Percentiles rank a stretch among this genome's conserved stretches.
Conservation (phyloP, 768 basidiomycete species). For the Suillus spraguei region DNA sequence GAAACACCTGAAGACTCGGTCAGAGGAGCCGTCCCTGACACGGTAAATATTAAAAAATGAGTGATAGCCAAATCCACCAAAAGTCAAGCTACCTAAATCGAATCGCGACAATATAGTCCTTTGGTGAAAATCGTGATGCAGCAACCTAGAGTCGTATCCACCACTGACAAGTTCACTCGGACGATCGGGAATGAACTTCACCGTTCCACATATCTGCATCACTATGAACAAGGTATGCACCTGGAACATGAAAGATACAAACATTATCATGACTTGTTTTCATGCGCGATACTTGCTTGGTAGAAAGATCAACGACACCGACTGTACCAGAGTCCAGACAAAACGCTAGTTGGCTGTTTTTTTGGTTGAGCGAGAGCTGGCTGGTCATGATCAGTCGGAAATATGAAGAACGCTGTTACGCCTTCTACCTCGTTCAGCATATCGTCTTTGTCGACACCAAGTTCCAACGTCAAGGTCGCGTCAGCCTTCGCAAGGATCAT, state of each 20-base stretch:
- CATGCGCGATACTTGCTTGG: slow-evolving; percentile 53
- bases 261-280: slow-evolving; percentile 66
- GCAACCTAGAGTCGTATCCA: slow-evolving; percentile 69
- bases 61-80: neutral
- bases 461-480: slow-evolving; percentile 44
- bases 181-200: slow-evolving; percentile 71
- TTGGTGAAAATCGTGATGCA: slow-evolving; percentile 69
- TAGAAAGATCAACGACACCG: slow-evolving; percentile 64
- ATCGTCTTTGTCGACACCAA: slow-evolving; percentile 57
- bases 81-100: slow-evolving; percentile 51
- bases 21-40: slow-evolving; percentile 38
- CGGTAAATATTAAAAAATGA: slow-evolving; percentile 1
- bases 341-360: slow-evolving; percentile 60
- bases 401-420: slow-evolving; percentile 8
- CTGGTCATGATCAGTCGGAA: slow-evolving; percentile 39
- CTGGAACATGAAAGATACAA: slow-evolving; percentile 1
- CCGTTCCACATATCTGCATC: slow-evolving; percentile 68
- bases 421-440: slow-evolving; percentile 64
- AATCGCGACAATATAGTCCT: slow-evolving; percentile 58
- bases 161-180: slow-evolving; percentile 75
- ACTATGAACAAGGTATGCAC: slow-evolving; percentile 7
- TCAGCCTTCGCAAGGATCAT: slow-evolving; percentile 58
- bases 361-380: slow-evolving; percentile 64
- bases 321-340: slow-evolving; percentile 70
- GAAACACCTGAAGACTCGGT: slow-evolving; percentile 47